Conservation (phyloP, 1,284 basidiomycete species). For the Ceratobasidium theobromae region DNA sequence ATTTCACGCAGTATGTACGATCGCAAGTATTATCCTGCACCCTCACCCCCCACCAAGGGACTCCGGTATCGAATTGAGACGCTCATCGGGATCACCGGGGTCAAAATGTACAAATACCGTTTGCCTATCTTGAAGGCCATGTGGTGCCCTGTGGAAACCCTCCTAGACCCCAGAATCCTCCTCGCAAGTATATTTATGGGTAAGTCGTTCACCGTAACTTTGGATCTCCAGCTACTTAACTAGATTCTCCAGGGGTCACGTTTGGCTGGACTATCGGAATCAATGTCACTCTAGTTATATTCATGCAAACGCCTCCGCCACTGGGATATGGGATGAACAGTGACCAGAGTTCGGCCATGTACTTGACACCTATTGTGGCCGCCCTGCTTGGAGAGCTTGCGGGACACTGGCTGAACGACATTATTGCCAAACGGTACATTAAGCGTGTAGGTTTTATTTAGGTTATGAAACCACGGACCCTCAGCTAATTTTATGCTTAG, state of each 20-base stretch:
- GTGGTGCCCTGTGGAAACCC: slow-evolving; percentile 53
- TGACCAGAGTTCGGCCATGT: slow-evolving; percentile 56
- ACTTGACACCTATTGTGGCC: slow-evolving; percentile 66
- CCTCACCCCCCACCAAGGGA: slow-evolving; percentile 48
- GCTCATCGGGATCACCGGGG: slow-evolving; percentile 65
- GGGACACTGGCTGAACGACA: slow-evolving; percentile 68
- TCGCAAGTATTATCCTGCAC: slow-evolving; percentile 58
- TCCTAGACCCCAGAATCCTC: slow-evolving; percentile 51
- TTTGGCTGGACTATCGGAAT: slow-evolving; percentile 74
- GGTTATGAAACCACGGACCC: background rate
- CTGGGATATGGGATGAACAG: slow-evolving; percentile 60
- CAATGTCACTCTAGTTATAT: slow-evolving; percentile 73
- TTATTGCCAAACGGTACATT: slow-evolving; percentile 60
- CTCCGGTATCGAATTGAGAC: slow-evolving; percentile 61
- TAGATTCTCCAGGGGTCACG: slow-evolving; percentile 49
- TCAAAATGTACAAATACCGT: slow-evolving; percentile 61
- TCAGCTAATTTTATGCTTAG: background rate
- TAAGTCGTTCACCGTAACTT: slow-evolving; percentile 60
- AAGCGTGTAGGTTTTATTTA: slow-evolving; percentile 48
- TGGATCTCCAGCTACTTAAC: background rate
- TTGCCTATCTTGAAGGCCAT: slow-evolving; percentile 19
- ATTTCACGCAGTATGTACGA: slow-evolving; percentile 60
- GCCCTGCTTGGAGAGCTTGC: slow-evolving; percentile 67
- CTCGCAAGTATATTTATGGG: slow-evolving; percentile 67
- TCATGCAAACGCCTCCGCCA: slow-evolving; percentile 59